Base-by-base conservation (phyloP, 1,139 yeast species). In the Candida sanyaensis region DNA sequence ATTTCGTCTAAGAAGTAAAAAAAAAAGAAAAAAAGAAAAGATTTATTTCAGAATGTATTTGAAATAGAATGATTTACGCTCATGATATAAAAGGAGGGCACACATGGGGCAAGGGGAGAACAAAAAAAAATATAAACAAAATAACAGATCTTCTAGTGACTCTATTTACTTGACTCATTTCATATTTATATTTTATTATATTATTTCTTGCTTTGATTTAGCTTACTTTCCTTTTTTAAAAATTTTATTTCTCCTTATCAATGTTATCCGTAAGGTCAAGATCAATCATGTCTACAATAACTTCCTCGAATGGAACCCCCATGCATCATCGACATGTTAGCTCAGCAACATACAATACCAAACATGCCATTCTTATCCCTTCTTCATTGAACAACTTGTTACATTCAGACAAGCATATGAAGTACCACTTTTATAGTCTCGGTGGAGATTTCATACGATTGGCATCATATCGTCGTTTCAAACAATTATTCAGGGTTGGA, bases 401-500 rank as follows among this genome's bases (percentile, higher is more conserved):
- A 34, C 52, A 46, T 33, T 42, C 55, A n/a, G 53, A 55, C 39
- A 52, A 46, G 42, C 53, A 47, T 17, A 42, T 51, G 9, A 52
- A 52, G 32, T 65, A 66, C 45, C 77, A 73, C 52, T 58, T 73
- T 27, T 68, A 63, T 52, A 57, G 61, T 42, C 52, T 72, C 9
- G 78, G 79, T 4, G 65, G 65, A 26, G 77, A 73, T 50, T 62
- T 69, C 34, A 56, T 74, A 37, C 55, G 73, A 40, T 62, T 74
- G 12, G 64, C 65, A 33, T 59, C 72, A 2, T 74, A 73, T 56
- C 65, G 67, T 49, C 66, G 66, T 54, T 64, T 73, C 44, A 64
- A 67, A 41, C 61, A 65, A 41, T 54, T 65, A 34, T 52, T 71
- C 23, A 59, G 64, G 4, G 53, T 63, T 26, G 69, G 66, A 4